Percentiles rank a stretch among this genome's conserved stretches.
These are phyloP conservation scores for Cyberlindnera japonica DNA, from an alignment of 805 yeast species.

Conservation along the genomic window DNA sequence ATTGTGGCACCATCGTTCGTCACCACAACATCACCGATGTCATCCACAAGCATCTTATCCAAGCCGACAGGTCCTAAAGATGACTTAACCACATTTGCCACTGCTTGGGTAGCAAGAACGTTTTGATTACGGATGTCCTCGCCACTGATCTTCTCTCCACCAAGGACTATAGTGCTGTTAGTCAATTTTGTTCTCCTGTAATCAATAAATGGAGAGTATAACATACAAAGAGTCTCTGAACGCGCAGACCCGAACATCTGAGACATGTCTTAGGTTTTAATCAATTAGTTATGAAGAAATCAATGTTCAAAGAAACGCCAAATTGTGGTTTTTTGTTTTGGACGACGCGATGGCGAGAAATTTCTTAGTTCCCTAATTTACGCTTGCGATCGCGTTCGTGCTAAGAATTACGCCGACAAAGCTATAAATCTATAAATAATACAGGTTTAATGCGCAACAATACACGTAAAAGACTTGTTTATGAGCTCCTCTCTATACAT, in stretches of 20 bases:
- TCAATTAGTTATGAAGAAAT: not conserved
- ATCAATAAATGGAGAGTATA: not conserved
- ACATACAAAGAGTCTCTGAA: constrained; percentile 79
- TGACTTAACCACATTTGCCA: constrained; percentile 93
- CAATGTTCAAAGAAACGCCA: no score
- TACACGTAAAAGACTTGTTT: no score
- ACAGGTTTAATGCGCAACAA: no score
- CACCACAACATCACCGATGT: constrained; percentile 97
- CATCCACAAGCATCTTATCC: constrained; percentile 98
- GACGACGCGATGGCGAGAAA: not conserved
- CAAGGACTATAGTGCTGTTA: constrained; percentile 48
- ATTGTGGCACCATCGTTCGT: constrained; percentile 99
- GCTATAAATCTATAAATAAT: no score
- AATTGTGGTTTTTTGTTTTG: constrained; percentile 1
- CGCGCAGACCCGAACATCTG: constrained; percentile 75
- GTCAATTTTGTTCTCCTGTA: not conserved
- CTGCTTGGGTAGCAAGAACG: constrained; percentile 96
- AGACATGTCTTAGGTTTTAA: constrained; percentile 35
- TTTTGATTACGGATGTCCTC: constrained; percentile 96
- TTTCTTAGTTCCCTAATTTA: no score
- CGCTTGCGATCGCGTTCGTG: no score
- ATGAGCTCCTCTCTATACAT: no score
- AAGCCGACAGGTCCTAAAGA: constrained; percentile 98
- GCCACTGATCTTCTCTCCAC: constrained; percentile 94
- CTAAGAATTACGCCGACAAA: constrained; percentile 15